These are phyloP conservation scores for Ogataea corticis DNA, from an alignment of 805 yeast species.

Conservation along the genomic window DNA sequence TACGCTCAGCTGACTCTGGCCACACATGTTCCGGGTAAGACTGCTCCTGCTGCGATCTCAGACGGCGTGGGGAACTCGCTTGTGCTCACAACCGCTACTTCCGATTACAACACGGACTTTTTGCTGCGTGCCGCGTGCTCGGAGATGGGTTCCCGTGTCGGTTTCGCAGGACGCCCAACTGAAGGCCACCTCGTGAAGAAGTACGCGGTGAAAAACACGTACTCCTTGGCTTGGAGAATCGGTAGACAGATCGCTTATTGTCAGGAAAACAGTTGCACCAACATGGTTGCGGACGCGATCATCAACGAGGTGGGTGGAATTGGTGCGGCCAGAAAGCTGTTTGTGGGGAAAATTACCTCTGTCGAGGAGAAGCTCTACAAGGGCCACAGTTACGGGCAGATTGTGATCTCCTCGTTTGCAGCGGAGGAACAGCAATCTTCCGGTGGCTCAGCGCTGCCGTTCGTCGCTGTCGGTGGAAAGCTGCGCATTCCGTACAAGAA, in stretches of 20 bases:
- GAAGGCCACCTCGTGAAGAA: constrained; percentile 13
- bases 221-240: constrained; percentile 47
- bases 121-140: constrained; percentile 41
- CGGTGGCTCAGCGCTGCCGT: background rate
- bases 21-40: constrained; percentile 24
- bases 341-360: constrained; percentile 44
- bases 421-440: background rate
- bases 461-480: constrained; percentile 8
- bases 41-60: constrained; percentile 24
- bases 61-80: constrained; percentile 43
- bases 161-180: constrained; percentile 34
- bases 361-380: constrained; percentile 42
- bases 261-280: constrained; percentile 35
- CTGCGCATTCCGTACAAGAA: constrained; percentile 47
- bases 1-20: constrained; percentile 39
- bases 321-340: constrained; percentile 35
- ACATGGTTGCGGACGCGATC: constrained; percentile 34
- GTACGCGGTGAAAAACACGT: constrained; percentile 24
- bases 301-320: constrained; percentile 35
- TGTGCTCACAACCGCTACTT: constrained; percentile 32
- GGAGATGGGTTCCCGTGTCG: constrained; percentile 41
- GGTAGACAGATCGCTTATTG: constrained; percentile 43
- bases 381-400: constrained; percentile 46
- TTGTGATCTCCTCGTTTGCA: constrained; percentile 22
- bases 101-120: constrained; percentile 37